Evolutionary conservation across 2,329 filamentous ascomycete genomes (phyloP).

Genomic region (Diaporthe nobilis): DNA sequence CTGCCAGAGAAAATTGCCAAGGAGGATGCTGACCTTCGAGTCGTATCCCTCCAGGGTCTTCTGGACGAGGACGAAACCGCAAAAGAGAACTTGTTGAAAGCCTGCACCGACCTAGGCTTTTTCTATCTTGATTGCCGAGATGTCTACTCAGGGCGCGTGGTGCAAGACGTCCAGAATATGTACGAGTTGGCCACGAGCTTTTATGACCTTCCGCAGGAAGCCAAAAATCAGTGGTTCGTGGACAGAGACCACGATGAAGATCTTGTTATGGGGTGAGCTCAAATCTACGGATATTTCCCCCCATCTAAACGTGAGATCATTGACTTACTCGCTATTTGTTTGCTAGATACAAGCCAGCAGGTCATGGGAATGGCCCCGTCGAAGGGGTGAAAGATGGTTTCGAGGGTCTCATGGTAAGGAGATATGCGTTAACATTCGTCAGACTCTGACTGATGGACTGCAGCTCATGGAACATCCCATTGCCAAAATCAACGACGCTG

Average conservation of each 20-base stretch:
- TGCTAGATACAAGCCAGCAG: conserved; percentile 9
- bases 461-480: conserved; percentile 25
- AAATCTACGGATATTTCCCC: accelerated
- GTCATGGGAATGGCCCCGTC: conserved; percentile 10
- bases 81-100: conserved; percentile 1
- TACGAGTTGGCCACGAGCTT: not conserved
- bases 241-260: conserved; percentile 24
- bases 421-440: accelerated
- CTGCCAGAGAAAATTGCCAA: conserved; percentile 11
- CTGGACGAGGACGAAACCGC: conserved; percentile 1
- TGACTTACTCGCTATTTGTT: not conserved
- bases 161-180: conserved; percentile 18
- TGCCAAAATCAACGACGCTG: not conserved
- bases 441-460: not conserved
- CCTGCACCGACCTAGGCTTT: conserved; percentile 21
- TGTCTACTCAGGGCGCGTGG: not conserved
- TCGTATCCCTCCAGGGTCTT: conserved; percentile 8
- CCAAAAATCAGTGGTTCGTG: not conserved
- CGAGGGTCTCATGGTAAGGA: not conserved
- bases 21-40: not conserved
- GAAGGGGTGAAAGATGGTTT: conserved; percentile 18
- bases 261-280: conserved; percentile 12
- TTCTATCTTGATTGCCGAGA: conserved; percentile 27
- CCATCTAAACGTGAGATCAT: not conserved
- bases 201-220: conserved; percentile 9